Conservation (phyloP, 1,284 basidiomycete species). For the Ganoderma lucidum region DNA sequence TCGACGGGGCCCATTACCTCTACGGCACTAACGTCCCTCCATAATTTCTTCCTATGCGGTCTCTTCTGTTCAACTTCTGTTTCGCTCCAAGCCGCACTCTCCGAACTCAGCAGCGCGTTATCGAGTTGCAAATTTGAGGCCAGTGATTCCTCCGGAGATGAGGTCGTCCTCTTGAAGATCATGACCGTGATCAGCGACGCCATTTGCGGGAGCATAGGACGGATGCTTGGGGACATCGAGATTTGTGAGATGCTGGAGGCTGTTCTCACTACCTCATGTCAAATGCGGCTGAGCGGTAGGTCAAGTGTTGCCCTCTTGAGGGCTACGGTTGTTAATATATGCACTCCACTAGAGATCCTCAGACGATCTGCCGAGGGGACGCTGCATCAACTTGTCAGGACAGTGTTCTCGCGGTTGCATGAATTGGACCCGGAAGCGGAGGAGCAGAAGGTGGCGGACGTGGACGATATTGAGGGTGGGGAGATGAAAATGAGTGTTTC, state of each 20-base stretch:
- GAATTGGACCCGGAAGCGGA: constrained; percentile 70
- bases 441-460: constrained; percentile 66
- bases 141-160: constrained; percentile 94
- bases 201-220: constrained; percentile 74
- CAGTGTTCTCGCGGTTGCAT: constrained; percentile 82
- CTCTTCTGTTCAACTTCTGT: constrained; percentile 66
- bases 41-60: constrained; percentile 84
- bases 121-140: constrained; percentile 99
- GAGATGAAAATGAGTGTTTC: constrained; percentile 70
- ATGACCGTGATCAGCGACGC: constrained; percentile 91
- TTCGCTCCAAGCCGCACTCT: constrained; percentile 70
- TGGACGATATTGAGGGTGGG: constrained; percentile 56
- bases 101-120: constrained; percentile 88
- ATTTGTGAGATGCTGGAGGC: constrained; percentile 99
- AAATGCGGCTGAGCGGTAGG: constrained; percentile 93
- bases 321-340: constrained; percentile 23
- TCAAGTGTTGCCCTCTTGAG: constrained; percentile 28
- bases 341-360: constrained; percentile 70
- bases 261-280: constrained; percentile 95
- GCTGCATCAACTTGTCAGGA: constrained; percentile 89
- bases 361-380: constrained; percentile 94
- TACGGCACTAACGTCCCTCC: constrained; percentile 86
- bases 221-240: constrained; percentile 86
- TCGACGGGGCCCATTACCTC: constrained; percentile 97
- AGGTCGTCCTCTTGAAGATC: constrained; percentile 93